Base-by-base conservation (phyloP, 176 grass and related monocot genomes). In the Zizania latifolia region DNA sequence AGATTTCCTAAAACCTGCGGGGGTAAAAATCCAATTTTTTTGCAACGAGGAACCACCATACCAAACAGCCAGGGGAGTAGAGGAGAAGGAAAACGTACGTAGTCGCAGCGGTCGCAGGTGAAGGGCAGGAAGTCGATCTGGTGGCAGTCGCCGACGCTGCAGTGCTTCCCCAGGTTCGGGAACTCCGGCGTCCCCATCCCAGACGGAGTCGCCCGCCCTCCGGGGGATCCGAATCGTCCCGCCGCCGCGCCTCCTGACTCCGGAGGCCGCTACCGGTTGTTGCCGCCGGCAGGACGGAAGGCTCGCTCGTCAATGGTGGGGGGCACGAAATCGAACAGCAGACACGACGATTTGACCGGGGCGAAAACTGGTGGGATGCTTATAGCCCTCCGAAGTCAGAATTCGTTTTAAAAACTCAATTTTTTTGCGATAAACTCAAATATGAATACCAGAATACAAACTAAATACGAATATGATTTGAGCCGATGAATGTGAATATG, bases 121-220 rank as follows among this genome's bases (percentile, higher is more conserved):
- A n/a, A n/a, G n/a, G n/a, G n/a, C n/a, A n/a, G n/a, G n/a, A n/a
- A n/a, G n/a, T 99, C 92, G 79, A 94, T 92, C 85, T 88, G 89
- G 53, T 78, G 61, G 86, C 96, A 99, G 50, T 99, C 96, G 39
- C 76, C 87, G 53, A 99, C 86, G 92, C 84, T 90, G 87, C 96
- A 99, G 89, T 99, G 96, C 84, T 71, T 74, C 36, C 96, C 96
- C 23, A 99, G 86, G 79, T 94, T 19, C 9, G 96, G 95, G 36
- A 99, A 99, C 83, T 92, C 96, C 43, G n/a, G n/a, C n/a, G n/a
- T n/a, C n/a, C n/a, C n/a, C n/a, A n/a, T n/a, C n/a, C n/a, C n/a
- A n/a, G n/a, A n/a, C n/a, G n/a, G n/a, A n/a, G n/a, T n/a, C n/a
- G n/a, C n/a, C n/a, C n/a, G n/a, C n/a, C n/a, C n/a, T n/a, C n/a